Evolutionary conservation across 805 yeast species (phyloP).

Genomic region (Zygosaccharomyces gambellarensis): DNA sequence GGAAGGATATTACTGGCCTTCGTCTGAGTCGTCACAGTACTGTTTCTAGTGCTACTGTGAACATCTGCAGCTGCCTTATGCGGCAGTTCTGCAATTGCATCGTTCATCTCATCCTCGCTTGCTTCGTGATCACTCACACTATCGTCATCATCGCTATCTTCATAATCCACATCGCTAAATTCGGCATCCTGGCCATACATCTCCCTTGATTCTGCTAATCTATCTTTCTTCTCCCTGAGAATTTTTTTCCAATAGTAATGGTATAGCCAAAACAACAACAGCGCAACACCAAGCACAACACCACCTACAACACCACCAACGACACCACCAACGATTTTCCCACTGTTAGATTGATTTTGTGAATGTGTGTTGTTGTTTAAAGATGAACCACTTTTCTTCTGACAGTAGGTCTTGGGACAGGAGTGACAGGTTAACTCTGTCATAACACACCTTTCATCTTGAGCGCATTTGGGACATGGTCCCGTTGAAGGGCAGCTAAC

Average conservation of each 20-base stretch:
- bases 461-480: conserved; percentile 51
- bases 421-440: conserved; percentile 51
- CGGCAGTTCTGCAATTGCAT: conserved; percentile 7
- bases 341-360: conserved; percentile 24
- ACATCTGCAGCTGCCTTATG: not conserved
- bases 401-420: conserved; percentile 56
- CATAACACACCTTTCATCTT: conserved; percentile 49
- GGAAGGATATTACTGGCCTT: conserved; percentile 86
- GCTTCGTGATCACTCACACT: conserved; percentile 23
- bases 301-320: conserved; percentile 55
- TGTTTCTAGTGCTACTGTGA: conserved; percentile 26
- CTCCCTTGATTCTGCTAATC: conserved; percentile 22
- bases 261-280: conserved; percentile 38
- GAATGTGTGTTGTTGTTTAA: conserved; percentile 12
- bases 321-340: conserved; percentile 68
- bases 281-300: conserved; percentile 35
- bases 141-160: conserved; percentile 16
- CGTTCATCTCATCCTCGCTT: conserved; percentile 11
- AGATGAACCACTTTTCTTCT: conserved; percentile 24
- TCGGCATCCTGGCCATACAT: conserved; percentile 24
- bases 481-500: conserved; percentile 39
- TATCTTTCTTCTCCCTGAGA: conserved; percentile 28
- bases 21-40: conserved; percentile 64
- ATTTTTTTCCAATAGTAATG: conserved; percentile 42
- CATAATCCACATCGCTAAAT: conserved; percentile 23